Evolutionary conservation across 441 rosid species (phyloP), one percentile per base, ranked within the genome.

Genomic region (Adansonia gregorii): DNA sequence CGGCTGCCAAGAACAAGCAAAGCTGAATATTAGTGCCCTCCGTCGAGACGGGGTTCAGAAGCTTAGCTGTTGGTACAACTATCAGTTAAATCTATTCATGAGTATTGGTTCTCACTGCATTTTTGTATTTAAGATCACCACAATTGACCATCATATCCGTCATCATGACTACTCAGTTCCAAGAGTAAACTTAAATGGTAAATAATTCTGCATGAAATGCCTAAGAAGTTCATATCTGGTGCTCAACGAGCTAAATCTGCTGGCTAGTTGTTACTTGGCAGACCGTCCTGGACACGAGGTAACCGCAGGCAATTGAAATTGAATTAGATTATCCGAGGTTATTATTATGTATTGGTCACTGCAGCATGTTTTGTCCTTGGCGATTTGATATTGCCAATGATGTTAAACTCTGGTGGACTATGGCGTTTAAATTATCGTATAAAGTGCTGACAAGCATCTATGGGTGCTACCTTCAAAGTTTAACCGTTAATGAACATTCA

Each of bases 1-100:
- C 80, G 8, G 78, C 82, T 49, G 46, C 83, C 2, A 84, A 76
- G 11, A 83, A 78, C 67, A 73, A 79, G 68, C 73, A 65, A 74
- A 79, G 75, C 20, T 85, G 77, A 80, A 65, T 55, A 4, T 5
- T 46, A 46, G 39, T 20, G 24, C 24, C 31, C 63, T 58, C 3
- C 31, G 4, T 58, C 61, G 27, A 58, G 27, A 58, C 1, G 9
- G 12, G 63, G 31, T 19, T 58, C 24, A 58, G 63, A 58, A 58
- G 11, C 31, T 58, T 20, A 20, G 61, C 61, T 56, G 61, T 56
- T 56, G 27, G 61, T 19, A 58, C 22, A 58, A 8, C 12, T 58
- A 58, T 58, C 20, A 27, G 63, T 58, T 58, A 19, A 17, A 8
- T 58, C 63, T 58, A 8, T 58, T 58, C 63, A 58, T 58, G 63